These are phyloP conservation scores for Auricularia heimuer DNA, from an alignment of 768 basidiomycete genomes.

Conservation along the genomic window DNA sequence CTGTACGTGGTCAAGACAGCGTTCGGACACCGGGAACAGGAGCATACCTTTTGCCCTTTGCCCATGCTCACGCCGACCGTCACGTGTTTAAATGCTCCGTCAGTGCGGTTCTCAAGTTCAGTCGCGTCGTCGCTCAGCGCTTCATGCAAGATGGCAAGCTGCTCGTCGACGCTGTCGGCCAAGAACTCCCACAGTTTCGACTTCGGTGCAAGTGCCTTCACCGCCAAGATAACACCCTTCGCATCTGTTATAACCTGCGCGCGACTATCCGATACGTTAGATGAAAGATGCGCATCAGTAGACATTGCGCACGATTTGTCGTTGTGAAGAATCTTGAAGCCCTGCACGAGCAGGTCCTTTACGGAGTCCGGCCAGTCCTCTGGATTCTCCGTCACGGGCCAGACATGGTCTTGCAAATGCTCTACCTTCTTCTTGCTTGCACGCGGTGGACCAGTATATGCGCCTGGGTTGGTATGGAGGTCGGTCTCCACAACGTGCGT, in stretches of 20 bases:
- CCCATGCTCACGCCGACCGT: not conserved
- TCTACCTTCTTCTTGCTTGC: not conserved
- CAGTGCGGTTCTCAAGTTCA: not conserved
- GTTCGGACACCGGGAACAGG: too few species aligned
- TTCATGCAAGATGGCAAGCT: not conserved
- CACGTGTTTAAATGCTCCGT: not conserved
- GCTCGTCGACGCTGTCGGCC: not conserved
- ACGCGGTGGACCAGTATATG: not conserved
- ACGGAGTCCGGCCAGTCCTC: not conserved
- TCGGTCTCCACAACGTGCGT: not conserved
- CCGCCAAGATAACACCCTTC: not conserved
- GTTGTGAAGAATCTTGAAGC: not conserved
- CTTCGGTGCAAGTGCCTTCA: not conserved
- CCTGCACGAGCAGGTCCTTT: not conserved
- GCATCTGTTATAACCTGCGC: not conserved
- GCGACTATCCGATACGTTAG: not conserved
- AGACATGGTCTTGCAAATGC: not conserved
- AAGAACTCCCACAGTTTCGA: not conserved
- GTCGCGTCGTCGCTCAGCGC: not conserved
- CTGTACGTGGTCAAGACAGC: too few species aligned
- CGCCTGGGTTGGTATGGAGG: not conserved
- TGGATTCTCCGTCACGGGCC: not conserved
- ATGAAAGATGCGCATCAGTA: not conserved
- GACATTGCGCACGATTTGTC: not conserved
- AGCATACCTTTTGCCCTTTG: not conserved